Conservation (phyloP, 306 rosid genomes). For the Rosa chinensis region DNA sequence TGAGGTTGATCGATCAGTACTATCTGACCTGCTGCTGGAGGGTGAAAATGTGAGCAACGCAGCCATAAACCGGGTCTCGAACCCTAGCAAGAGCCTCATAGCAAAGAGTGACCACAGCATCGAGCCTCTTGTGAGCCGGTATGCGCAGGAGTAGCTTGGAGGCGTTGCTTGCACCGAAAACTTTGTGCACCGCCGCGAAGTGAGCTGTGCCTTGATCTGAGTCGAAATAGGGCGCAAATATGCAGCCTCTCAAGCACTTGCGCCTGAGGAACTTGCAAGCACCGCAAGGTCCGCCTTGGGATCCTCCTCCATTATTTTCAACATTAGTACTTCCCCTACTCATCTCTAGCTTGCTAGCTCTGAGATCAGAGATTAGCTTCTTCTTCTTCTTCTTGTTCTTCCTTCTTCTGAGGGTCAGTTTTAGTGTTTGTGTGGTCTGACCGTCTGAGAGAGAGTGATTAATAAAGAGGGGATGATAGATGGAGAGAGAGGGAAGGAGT, state of each 20-base stretch:
- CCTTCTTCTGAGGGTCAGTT: constrained; percentile 7
- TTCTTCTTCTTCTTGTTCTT: constrained; percentile 18
- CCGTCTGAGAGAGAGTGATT: constrained; percentile 9
- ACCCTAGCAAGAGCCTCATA: constrained; percentile 80
- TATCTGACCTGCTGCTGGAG: constrained; percentile 83
- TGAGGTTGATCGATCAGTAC: background rate
- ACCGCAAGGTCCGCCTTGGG: constrained; percentile 74
- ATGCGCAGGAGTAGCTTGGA: constrained; percentile 71
- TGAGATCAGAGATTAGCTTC: constrained; percentile 10
- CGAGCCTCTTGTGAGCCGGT: constrained; percentile 62
- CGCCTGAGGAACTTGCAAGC: constrained; percentile 88
- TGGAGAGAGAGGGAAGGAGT: background rate
- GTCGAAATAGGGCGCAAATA: constrained; percentile 89
- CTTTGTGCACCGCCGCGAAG: constrained; percentile 92
- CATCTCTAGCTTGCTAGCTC: constrained; percentile 7
- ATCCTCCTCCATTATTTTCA: background rate
- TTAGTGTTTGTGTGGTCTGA: constrained; percentile 31
- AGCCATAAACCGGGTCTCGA: constrained; percentile 91
- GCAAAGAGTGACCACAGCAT: constrained; percentile 78
- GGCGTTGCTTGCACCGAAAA: constrained; percentile 97
- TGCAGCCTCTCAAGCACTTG: constrained; percentile 80
- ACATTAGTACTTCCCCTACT: constrained; percentile 31
- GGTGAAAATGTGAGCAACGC: constrained; percentile 71
- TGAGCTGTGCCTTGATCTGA: constrained; percentile 78
- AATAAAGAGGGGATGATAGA: background rate